Evolutionary conservation across 2,329 filamentous ascomycete species (phyloP), one percentile per base, ranked within the genome.

Genomic region (Epichloe glyceriae): DNA sequence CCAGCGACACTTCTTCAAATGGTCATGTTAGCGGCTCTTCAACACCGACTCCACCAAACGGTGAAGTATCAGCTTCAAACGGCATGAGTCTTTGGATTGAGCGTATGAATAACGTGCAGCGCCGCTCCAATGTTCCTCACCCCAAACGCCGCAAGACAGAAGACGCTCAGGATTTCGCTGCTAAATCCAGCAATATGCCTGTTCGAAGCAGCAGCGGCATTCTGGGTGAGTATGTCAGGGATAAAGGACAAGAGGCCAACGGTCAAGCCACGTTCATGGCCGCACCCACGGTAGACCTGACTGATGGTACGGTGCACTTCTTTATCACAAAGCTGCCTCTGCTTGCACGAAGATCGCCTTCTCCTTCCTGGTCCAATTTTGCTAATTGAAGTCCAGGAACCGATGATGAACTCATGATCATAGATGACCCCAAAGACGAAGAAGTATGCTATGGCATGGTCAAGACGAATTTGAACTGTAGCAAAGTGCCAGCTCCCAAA

Each of bases 381-480:
- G 40, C 43, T 11, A 44, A n/a, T 2, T 26, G 11, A 12, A 44
- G 14, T 19, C 15, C 33, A 62, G 60, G 60, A 33, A 61, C 60
- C 56, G 82, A 85, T 42, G 78, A 81, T 26, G 79, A 85, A 10
- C 61, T 80, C 4, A 67, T 76, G 19, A 70, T 81, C 37, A 65
- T 82, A 14, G 73, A 75, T 41, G 76, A 86, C 51, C 73, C 80
- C 33, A 76, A 73, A 45, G 75, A 82, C 19, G 79, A 87, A 61
- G 81, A 88, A 60, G 84, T 94, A 3, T 94, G 88, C 67, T 89
- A 86, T 61, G 88, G 88, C 41, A 85, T 85, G 67, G 67, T 94
- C 19, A 82, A 88, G 50, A 76, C 82, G 2, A 78, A 71, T 50
- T 71, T 93, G 41, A 80, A 83, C 55, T 85, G 83, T 54, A 75